Conservation (phyloP, 1,284 basidiomycete genomes). For the Coriolopsis trogii region DNA sequence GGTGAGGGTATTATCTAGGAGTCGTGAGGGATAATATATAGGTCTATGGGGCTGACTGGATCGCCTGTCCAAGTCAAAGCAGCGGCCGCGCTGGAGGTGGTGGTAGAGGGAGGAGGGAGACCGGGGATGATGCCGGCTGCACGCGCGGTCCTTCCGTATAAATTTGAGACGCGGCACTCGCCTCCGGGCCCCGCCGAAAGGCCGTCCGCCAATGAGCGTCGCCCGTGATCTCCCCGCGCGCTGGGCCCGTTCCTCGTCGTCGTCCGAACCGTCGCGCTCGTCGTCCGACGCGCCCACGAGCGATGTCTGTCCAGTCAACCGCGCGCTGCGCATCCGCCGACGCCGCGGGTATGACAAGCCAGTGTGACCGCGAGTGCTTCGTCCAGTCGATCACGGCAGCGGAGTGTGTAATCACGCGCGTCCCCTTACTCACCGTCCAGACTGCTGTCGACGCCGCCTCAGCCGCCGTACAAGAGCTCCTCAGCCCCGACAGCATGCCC, state of each 20-base stretch:
- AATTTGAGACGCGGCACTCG: conserved; percentile 22
- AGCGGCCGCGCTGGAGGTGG: conserved; percentile 21
- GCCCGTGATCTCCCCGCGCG: neutral
- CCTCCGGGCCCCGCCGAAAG: conserved; percentile 25
- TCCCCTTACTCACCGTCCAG: conserved; percentile 14
- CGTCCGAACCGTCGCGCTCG: neutral
- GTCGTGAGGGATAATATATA: conserved; percentile 25
- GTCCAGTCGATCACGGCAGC: conserved; percentile 3
- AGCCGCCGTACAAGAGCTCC: neutral
- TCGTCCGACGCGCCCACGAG: neutral
- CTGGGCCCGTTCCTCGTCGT: neutral
- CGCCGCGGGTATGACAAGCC: neutral
- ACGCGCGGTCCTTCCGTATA: conserved; percentile 11
- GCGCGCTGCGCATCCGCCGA: neutral
- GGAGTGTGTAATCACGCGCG: conserved; percentile 18
- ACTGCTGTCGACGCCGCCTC: neutral
- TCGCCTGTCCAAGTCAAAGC: conserved; percentile 34
- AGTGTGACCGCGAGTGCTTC: neutral
- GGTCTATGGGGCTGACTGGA: conserved; percentile 33
- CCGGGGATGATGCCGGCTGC: conserved; percentile 9
- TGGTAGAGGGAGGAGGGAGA: conserved; percentile 9
- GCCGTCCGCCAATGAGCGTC: neutral
- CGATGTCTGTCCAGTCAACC: neutral
- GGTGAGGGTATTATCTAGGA: conserved; percentile 35
- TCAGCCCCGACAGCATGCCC: neutral